Base-by-base conservation (phyloP, 176 grass and related monocot species). In the Eremochloa ophiuroides region DNA sequence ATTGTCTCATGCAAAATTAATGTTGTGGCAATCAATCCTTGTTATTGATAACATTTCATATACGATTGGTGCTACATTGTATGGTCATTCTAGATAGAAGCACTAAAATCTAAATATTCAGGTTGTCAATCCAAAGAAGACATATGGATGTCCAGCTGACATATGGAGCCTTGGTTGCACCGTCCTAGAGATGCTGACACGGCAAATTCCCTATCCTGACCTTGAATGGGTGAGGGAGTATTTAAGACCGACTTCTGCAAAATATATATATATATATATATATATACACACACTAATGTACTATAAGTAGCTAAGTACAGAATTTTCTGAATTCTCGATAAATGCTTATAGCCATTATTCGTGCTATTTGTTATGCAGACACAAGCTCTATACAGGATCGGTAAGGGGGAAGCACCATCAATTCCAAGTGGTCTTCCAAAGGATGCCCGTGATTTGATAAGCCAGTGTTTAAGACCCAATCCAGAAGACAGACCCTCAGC, bases 121-220 rank as follows among this genome's bases (percentile, higher is more conserved):
- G 90, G 90, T 91, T 78, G 90, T 91, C 62, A 79, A 88, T 71
- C 89, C 89, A 66, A 91, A 68, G 35, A 85, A 42, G 62, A 84
- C 85, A 67, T 90, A 93, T 67, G 91, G 91, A 62, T 74, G 85
- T 88, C 42, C 88, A 71, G 91, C 91, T 42, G 91, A 93, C 85
- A 88, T 93, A 76, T 93, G 91, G 91, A 93, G 91, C 62, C 69
- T 93, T 30, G 91, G 91, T 12, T 93, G 91, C 82, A 93, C 91
- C 12, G 85, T 93, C 46, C 79, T 93, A 42, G 91, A 93, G 82
- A 93, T 93, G 91, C 42, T 93, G 60, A 93, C 91, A 66, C 25
- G 67, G 41, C 74, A 82, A 25, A 14, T 74, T 85, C 91, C 91
- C 34, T 93, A 90, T 73, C 87, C 87, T 72, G 64, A 85, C 71